Percentiles rank a stretch among this genome's conserved stretches.
These are phyloP conservation scores for Rhizopus stolonifer DNA, from an alignment of 371 early-diverging fungal genomes.

Conservation along the genomic window DNA sequence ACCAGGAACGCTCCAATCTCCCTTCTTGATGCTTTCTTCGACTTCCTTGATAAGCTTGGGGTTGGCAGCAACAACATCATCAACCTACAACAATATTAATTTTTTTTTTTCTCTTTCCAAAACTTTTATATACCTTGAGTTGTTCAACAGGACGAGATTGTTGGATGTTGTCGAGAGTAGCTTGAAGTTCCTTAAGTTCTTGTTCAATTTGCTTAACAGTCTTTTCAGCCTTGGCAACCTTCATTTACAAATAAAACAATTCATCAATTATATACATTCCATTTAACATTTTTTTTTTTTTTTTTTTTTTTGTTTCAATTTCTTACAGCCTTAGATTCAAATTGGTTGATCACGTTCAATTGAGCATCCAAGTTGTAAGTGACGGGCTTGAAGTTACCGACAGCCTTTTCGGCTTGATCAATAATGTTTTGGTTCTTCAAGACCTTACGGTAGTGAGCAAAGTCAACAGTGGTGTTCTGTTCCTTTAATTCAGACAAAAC, in stretches of 20 bases:
- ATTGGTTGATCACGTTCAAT: slow-evolving; percentile 81
- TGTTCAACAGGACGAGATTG: slow-evolving; percentile 92
- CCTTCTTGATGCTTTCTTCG: slow-evolving; percentile 88
- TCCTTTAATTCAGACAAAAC: slow-evolving; percentile 79
- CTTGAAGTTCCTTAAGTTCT: slow-evolving; percentile 86
- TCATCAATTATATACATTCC: too few relatives aligned
- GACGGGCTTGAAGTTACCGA: slow-evolving; percentile 79
- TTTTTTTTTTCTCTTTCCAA: too few relatives aligned
- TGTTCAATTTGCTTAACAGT: slow-evolving; percentile 83
- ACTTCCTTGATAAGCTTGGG: slow-evolving; percentile 88
- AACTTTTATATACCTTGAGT: too few relatives aligned
- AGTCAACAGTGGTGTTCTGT: slow-evolving; percentile 82
- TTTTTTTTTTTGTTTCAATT: neutral
- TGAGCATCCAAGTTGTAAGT: slow-evolving; percentile 85
- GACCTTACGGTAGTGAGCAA: slow-evolving; percentile 80
- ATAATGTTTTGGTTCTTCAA: slow-evolving; percentile 90
- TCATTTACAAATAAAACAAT: slow-evolving; percentile 13
- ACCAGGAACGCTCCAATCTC: slow-evolving; percentile 89
- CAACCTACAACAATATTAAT: slow-evolving; percentile 70
- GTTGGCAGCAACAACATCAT: slow-evolving; percentile 91
- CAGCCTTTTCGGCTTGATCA: slow-evolving; percentile 85
- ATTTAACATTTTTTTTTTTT: too few relatives aligned
- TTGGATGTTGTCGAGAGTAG: slow-evolving; percentile 91
- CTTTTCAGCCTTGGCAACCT: slow-evolving; percentile 85
- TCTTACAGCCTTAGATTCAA: slow-evolving; percentile 87